These are phyloP conservation scores for Boletellus emodensis DNA, from an alignment of 768 basidiomycete genomes.

Conservation along the genomic window DNA sequence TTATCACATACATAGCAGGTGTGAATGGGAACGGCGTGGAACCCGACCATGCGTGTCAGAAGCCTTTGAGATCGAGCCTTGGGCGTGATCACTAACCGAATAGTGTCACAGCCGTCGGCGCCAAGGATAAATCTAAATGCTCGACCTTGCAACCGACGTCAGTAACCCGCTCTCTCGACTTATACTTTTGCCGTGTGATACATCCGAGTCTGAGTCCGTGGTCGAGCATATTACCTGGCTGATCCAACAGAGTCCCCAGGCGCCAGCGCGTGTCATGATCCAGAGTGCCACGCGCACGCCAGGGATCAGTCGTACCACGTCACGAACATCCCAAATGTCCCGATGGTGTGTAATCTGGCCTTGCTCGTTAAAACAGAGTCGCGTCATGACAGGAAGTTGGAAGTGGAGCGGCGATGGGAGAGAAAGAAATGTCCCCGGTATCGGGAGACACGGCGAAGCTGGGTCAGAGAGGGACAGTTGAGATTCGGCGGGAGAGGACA, in stretches of 20 bases:
- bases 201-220: constrained; percentile 2
- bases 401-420: constrained; percentile 72
- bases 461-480: constrained; percentile 27
- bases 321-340: constrained; percentile 79
- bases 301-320: constrained; percentile 69
- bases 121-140: constrained; percentile 7
- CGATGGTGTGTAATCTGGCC: constrained; percentile 77
- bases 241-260: constrained; percentile 48
- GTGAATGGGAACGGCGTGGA: constrained; percentile 1
- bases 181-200: not conserved
- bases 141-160: constrained; percentile 2
- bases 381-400: constrained; percentile 65
- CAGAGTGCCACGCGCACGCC: constrained; percentile 66
- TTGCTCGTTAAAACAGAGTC: constrained; percentile 76
- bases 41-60: too few relatives aligned
- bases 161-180: constrained; percentile 13
- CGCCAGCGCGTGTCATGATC: constrained; percentile 61
- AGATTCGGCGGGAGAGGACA: constrained; percentile 28
- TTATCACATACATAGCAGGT: constrained; percentile 10
- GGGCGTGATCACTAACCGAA: not conserved
- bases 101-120: not conserved
- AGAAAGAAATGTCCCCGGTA: constrained; percentile 56
- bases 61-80: not conserved
- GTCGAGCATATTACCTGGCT: constrained; percentile 14
- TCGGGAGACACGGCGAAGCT: constrained; percentile 45